phyloP scores from a whole-genome alignment of 805 yeast species.

The Monosporozyma siamensis region DNA sequence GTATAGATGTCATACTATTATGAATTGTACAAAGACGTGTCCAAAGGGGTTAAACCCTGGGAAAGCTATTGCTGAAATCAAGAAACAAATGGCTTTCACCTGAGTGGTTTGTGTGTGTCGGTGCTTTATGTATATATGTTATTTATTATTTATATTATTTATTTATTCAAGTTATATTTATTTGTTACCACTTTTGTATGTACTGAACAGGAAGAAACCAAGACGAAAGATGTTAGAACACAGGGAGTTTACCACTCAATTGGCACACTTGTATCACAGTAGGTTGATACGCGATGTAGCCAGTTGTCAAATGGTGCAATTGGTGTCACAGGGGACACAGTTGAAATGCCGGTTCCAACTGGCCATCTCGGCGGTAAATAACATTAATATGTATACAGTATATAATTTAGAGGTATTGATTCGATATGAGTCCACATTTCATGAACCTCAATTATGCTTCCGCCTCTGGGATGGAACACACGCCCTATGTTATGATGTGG shows the following conservation, averaged over 20 bases:
- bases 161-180: neutral
- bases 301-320: neutral
- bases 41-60: conserved; percentile 99
- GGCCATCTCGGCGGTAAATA: neutral
- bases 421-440: conserved; percentile 14
- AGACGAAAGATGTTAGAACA: too few species aligned
- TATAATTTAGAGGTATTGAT: conserved; percentile 12
- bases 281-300: neutral
- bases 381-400: neutral
- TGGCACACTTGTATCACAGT: neutral
- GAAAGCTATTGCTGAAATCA: conserved; percentile 91
- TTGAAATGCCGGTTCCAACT: neutral
- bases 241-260: too few species aligned
- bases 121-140: conserved; percentile 1
- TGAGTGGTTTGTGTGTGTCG: too few species aligned
- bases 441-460: conserved; percentile 18
- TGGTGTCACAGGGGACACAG: neutral
- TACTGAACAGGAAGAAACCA: too few species aligned
- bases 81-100: conserved; percentile 73
- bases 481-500: neutral
- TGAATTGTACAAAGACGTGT: conserved; percentile 98
- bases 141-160: neutral
- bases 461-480: conserved; percentile 11
- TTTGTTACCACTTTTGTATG: neutral
- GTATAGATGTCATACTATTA: conserved; percentile 97